phyloP scores from a whole-genome alignment of 2,329 filamentous ascomycete species.

The Pyrenochaeta sp. region DNA sequence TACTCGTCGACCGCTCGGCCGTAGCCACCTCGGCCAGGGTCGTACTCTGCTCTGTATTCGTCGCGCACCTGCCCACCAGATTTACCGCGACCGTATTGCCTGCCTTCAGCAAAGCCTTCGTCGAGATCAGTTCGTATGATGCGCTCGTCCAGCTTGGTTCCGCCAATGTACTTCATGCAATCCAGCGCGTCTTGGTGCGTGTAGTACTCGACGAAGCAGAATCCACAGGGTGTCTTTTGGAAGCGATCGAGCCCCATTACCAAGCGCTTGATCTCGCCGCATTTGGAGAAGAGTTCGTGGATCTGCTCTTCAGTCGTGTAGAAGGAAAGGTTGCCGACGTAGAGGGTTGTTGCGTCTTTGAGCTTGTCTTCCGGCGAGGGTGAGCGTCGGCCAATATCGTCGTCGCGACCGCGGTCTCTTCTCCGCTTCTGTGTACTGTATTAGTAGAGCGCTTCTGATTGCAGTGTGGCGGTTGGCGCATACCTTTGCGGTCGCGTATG shows the following conservation, averaged over 20 bases:
- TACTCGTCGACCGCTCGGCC: constrained; percentile 69
- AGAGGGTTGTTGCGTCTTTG: constrained; percentile 89
- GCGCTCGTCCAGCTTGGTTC: constrained; percentile 96
- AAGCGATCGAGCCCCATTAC: constrained; percentile 98
- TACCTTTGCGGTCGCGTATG: constrained; percentile 88
- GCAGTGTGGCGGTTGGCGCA: not conserved
- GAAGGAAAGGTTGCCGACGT: constrained; percentile 97
- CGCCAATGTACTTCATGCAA: constrained; percentile 98
- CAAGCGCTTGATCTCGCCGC: constrained; percentile 96
- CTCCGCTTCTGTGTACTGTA: constrained; percentile 70
- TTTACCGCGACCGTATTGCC: constrained; percentile 95
- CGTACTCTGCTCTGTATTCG: constrained; percentile 96
- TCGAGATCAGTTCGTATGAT: constrained; percentile 96
- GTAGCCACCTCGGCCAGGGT: constrained; percentile 90
- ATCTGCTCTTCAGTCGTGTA: constrained; percentile 99
- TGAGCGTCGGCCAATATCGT: constrained; percentile 54
- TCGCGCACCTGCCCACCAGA: constrained; percentile 96
- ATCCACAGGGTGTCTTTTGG: constrained; percentile 97
- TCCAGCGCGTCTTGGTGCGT: constrained; percentile 96
- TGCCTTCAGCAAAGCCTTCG: constrained; percentile 92
- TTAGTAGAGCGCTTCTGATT: constrained; percentile 13
- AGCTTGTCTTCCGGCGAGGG: constrained; percentile 78
- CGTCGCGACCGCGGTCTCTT: constrained; percentile 69
- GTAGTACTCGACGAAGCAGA: constrained; percentile 99
- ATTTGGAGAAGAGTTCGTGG: constrained; percentile 92